Percentiles rank a stretch among this genome's conserved stretches.
phyloP scores from a whole-genome alignment of 2,329 filamentous ascomycete genomes.

The Talaromyces sp. region DNA sequence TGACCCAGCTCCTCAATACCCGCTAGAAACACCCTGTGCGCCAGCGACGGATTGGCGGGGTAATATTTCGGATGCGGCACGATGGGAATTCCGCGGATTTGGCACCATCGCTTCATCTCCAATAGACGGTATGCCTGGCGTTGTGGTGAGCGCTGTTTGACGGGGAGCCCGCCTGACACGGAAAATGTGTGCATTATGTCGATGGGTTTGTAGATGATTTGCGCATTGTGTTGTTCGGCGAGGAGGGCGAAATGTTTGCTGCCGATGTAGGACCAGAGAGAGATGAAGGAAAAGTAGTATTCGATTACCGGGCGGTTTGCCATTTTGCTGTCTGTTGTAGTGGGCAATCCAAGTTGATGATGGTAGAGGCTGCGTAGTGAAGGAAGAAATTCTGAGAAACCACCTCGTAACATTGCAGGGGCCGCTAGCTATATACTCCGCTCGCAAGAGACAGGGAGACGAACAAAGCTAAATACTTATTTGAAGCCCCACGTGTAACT shows the following conservation, averaged over 20 bases:
- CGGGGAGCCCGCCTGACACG: slow-evolving; percentile 31
- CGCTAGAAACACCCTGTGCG: slow-evolving; percentile 28
- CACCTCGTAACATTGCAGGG: neutral
- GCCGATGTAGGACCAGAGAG: slow-evolving; percentile 31
- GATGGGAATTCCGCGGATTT: slow-evolving; percentile 27
- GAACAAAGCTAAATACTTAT: neutral
- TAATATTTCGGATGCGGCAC: slow-evolving; percentile 23
- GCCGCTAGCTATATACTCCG: neutral
- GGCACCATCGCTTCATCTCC: slow-evolving; percentile 24
- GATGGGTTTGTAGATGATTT: slow-evolving; percentile 25
- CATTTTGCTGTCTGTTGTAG: neutral
- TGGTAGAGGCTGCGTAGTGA: neutral
- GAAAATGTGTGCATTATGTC: slow-evolving; percentile 32
- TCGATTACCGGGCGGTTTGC: slow-evolving; percentile 44
- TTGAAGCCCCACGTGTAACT: neutral
- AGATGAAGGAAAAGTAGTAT: slow-evolving; percentile 32
- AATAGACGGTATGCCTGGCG: slow-evolving; percentile 30
- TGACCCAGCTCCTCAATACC: slow-evolving; percentile 19
- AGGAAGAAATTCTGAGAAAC: neutral
- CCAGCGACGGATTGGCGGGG: slow-evolving; percentile 27
- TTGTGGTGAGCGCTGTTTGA: slow-evolving; percentile 30
- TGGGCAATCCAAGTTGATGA: neutral
- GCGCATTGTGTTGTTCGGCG: slow-evolving; percentile 23
- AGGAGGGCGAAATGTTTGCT: slow-evolving; percentile 26
- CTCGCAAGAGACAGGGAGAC: neutral